Conservation (phyloP, 345 rosid genomes). For the Dovyalis caffra region DNA sequence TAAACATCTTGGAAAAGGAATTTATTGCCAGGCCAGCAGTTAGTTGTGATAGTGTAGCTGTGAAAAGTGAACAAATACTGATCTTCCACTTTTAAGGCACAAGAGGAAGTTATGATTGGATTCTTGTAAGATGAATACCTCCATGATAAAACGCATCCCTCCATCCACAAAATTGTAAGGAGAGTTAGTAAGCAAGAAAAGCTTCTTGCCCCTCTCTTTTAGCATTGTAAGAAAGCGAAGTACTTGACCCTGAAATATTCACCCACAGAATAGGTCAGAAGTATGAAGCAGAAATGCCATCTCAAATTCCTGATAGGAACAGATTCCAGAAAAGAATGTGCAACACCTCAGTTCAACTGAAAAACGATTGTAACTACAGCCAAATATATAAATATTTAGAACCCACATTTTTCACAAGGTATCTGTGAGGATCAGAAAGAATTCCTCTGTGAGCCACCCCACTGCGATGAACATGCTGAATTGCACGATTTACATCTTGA, state of each 20-base stretch:
- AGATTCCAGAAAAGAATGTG: too few relatives aligned
- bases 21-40: not conserved
- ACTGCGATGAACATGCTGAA: conserved; percentile 92
- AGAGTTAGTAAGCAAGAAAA: conserved; percentile 89
- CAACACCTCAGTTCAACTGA: not conserved
- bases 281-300: conserved; percentile 4
- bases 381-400: conserved; percentile 1
- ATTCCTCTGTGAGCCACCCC: conserved; percentile 90
- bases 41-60: not conserved
- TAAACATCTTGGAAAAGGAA: not conserved
- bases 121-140: conserved; percentile 49
- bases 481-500: conserved; percentile 88
- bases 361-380: not conserved
- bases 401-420: conserved; percentile 79
- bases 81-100: not conserved
- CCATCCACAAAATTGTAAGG: conserved; percentile 95
- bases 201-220: conserved; percentile 89
- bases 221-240: conserved; percentile 69
- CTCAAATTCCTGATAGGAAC: not conserved
- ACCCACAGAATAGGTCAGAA: not conserved
- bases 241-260: conserved; percentile 53
- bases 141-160: conserved; percentile 87
- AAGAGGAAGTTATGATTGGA: not conserved
- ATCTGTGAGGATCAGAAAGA: conserved; percentile 77
- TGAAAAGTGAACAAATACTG: not conserved